Evolutionary conservation across 768 basidiomycete genomes (phyloP).

Genomic region (Leccinum longicurvipes): DNA sequence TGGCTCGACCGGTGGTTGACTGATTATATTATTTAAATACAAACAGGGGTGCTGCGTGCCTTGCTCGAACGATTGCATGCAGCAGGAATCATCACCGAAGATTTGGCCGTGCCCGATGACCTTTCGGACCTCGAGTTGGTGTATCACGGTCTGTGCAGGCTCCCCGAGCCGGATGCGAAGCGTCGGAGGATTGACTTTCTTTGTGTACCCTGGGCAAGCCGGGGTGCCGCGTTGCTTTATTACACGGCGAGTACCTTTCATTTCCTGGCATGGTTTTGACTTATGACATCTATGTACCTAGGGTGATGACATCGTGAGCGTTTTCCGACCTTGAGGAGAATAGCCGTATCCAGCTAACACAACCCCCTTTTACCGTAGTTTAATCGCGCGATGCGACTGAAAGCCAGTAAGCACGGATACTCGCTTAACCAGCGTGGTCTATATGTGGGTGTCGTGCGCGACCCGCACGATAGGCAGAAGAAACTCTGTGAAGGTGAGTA

Average conservation of each 20-base stretch:
- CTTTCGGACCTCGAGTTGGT: constrained; percentile 65
- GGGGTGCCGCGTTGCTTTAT: constrained; percentile 87
- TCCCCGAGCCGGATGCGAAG: constrained; percentile 47
- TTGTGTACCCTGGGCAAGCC: constrained; percentile 70
- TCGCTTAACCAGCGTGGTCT: constrained; percentile 88
- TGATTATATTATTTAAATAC: not conserved
- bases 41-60: constrained; percentile 54
- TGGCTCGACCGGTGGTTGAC: not conserved
- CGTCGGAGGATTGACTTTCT: constrained; percentile 81
- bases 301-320: constrained; percentile 86
- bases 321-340: not conserved
- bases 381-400: constrained; percentile 83
- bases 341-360: not conserved
- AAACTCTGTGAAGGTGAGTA: constrained; percentile 56
- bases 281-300: constrained; percentile 20
- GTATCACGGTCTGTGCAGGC: constrained; percentile 77
- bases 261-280: not conserved
- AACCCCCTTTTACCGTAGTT: constrained; percentile 47
- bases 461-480: constrained; percentile 57
- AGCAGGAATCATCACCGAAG: constrained; percentile 70
- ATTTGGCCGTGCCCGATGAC: constrained; percentile 70
- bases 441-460: constrained; percentile 67
- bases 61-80: constrained; percentile 57
- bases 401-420: constrained; percentile 77
- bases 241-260: constrained; percentile 63